These are phyloP conservation scores for Arxiozyma slooffiae DNA, from an alignment of 1,139 yeast genomes.

Conservation along the genomic window DNA sequence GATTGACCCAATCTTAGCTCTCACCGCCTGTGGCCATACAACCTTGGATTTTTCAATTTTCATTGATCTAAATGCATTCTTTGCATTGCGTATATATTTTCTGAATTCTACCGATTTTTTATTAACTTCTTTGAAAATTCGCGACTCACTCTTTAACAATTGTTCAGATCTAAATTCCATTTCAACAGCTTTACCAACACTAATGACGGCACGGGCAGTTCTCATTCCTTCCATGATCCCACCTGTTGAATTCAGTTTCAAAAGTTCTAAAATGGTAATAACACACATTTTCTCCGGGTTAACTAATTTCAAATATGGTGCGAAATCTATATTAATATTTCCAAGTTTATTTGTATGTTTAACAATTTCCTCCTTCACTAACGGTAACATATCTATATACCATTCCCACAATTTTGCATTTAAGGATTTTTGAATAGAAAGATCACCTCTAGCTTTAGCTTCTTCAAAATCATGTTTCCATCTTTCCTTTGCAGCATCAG, in stretches of 20 bases:
- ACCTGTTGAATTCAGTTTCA: conserved; percentile 65
- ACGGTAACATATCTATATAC: conserved; percentile 56
- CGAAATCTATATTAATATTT: conserved; percentile 53
- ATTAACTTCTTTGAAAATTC: conserved; percentile 36
- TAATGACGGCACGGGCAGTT: conserved; percentile 69
- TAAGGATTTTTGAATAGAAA: conserved; percentile 47
- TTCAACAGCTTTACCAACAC: conserved; percentile 80
- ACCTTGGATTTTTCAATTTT: conserved; percentile 32
- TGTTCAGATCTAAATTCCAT: conserved; percentile 68
- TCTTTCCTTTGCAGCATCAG: conserved; percentile 76
- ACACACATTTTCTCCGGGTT: conserved; percentile 76
- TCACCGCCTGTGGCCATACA: conserved; percentile 56
- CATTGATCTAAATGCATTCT: conserved; percentile 30
- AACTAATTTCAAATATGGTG: conserved; percentile 65
- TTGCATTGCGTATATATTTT: conserved; percentile 30
- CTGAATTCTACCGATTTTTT: conserved; percentile 30
- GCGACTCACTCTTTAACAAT: conserved; percentile 48
- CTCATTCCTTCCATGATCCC: conserved; percentile 79
- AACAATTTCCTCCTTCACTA: conserved; percentile 41
- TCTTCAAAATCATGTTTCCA: conserved; percentile 82
- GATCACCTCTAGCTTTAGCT: conserved; percentile 52
- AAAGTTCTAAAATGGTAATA: conserved; percentile 69
- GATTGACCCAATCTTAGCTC: conserved; percentile 77
- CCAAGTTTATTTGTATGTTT: conserved; percentile 12
- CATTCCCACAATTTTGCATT: conserved; percentile 75